Evolutionary conservation across 371 early-diverging fungal genomes (phyloP), one percentile per base, ranked within the genome.

Genomic region (Mucor lusitanicus): DNA sequence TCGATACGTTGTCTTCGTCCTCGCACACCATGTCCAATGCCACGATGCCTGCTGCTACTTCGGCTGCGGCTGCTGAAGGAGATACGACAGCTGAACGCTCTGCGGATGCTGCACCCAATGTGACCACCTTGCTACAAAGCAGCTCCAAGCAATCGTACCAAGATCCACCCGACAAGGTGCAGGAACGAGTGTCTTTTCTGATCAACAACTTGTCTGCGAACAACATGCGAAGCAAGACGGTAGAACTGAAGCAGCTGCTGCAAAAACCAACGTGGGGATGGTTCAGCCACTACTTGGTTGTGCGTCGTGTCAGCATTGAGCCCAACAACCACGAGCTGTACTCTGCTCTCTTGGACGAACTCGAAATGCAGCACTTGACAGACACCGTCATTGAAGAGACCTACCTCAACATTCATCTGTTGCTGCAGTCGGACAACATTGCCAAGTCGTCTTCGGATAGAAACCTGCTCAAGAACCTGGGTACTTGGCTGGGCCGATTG

Each of bases 401-500:
- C 1, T 93, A 88, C 64, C 75, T 81, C 19, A 94, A 92, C 71
- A 94, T 97, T 68, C 83, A 87, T 40, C 80, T 91, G 1, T 75
- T 98, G 44, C 79, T 99, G 35, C 92, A 95, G 60, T 92, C 97
- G 1, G 94, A 96, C 55, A 91, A 90, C 50, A 97, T 95, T 17
- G 86, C 89, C 11, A 88, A 87, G 50, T 94, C 95, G 25, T 88
- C 95, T 0, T 81, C 90, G 15, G 97, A 98, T 67, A 86, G 96
- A n/a, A 85, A 91, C 6, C 81, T 93, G 19, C 79, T 99, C 48
- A 97, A 97, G 77, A 95, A 94, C 70, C 79, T 98, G 58, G 99
- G 98, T n/a, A 88, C 91, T 9, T 99, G 99, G 99, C 87, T 99
- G 6, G 99, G 99, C 44, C 85, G 88, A 27, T 83, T 98, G 65